phyloP scores from a whole-genome alignment of 306 rosid genomes.

The Mucuna pruriens region DNA sequence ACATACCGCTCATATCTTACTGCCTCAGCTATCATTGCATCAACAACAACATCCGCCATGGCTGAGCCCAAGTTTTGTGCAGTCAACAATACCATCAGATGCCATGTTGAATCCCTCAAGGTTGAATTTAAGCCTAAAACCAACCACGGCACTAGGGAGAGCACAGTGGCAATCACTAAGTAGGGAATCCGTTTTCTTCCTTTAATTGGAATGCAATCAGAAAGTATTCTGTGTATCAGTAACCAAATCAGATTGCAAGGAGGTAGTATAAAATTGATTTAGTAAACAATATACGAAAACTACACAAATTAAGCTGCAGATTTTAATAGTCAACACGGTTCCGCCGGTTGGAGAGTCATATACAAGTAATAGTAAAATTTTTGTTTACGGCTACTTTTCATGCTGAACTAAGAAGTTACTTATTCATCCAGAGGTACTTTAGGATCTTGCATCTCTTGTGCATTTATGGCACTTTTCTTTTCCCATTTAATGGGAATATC shows the following conservation, averaged over 20 bases:
- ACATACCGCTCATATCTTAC: slow-evolving; percentile 74
- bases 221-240: slow-evolving; percentile 65
- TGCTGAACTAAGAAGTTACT: not conserved
- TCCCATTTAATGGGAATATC: slow-evolving; percentile 14
- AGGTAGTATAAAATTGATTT: slow-evolving; percentile 22
- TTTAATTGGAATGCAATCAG: slow-evolving; percentile 85
- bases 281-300: not conserved
- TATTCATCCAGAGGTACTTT: not conserved
- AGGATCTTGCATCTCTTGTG: not conserved
- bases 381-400: not conserved
- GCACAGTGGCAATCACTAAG: slow-evolving; percentile 75
- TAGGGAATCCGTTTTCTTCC: slow-evolving; percentile 87
- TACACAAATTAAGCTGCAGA: slow-evolving; percentile 30
- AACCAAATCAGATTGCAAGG: slow-evolving; percentile 40
- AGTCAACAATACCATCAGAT: slow-evolving; percentile 68
- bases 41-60: slow-evolving; percentile 93
- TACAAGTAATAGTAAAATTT: not conserved
- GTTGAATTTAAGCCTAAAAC: slow-evolving; percentile 61
- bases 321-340: slow-evolving; percentile 14
- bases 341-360: not conserved
- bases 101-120: slow-evolving; percentile 69
- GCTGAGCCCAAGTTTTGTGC: slow-evolving; percentile 87
- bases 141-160: slow-evolving; percentile 83
- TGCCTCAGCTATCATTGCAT: slow-evolving; percentile 96
- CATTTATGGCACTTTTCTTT: not conserved